phyloP scores from a whole-genome alignment of 352 stramenopile genomes.

The Pythium grandisporangium region DNA sequence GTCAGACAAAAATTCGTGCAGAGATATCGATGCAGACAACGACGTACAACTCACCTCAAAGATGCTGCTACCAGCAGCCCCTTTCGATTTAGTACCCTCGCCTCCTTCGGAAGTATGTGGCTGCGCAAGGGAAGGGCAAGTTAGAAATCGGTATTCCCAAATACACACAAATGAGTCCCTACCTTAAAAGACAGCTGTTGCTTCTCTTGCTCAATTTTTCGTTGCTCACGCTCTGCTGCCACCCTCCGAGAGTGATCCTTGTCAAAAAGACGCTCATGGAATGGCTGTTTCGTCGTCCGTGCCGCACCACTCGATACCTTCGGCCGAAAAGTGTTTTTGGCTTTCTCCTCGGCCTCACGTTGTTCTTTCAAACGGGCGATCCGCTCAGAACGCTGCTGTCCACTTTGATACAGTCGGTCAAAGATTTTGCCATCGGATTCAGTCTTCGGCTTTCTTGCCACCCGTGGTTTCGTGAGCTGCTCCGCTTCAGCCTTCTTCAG shows the following conservation, averaged over 20 bases:
- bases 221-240: constrained; percentile 53
- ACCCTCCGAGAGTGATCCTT: constrained; percentile 70
- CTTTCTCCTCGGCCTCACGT: constrained; percentile 48
- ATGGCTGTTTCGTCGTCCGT: constrained; percentile 34
- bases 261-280: constrained; percentile 68
- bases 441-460: constrained; percentile 37
- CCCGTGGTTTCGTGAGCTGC: constrained; percentile 51
- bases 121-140: constrained; percentile 14
- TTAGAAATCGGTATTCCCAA: too few species aligned
- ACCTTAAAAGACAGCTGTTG: constrained; percentile 68
- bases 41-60: constrained; percentile 43
- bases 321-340: constrained; percentile 51
- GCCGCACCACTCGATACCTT: constrained; percentile 24
- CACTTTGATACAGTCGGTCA: constrained; percentile 63
- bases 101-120: constrained; percentile 42
- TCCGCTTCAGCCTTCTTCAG: constrained; percentile 67
- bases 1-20: too few species aligned
- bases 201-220: constrained; percentile 61
- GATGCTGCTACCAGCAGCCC: constrained; percentile 55
- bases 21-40: too few species aligned
- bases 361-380: constrained; percentile 62
- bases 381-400: constrained; percentile 42
- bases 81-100: constrained; percentile 51
- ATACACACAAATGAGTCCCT: constrained; percentile 5
- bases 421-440: constrained; percentile 29